Evolutionary conservation across 2,329 filamentous ascomycete genomes (phyloP), one percentile per base, ranked within the genome.

Genomic region (Fusarium zealandicum): DNA sequence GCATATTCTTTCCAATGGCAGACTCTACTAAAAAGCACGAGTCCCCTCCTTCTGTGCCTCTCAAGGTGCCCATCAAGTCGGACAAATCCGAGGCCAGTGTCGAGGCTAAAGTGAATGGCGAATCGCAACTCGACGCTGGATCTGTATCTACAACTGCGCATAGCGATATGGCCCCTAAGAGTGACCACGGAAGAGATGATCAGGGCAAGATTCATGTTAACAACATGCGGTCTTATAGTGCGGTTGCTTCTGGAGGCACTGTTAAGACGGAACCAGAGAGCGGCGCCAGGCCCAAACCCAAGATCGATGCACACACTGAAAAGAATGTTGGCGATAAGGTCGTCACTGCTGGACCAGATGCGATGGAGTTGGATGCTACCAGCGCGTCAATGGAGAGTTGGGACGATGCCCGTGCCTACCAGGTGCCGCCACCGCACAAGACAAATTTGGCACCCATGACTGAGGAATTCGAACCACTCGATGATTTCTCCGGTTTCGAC

Each of bases 401-500:
- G 20, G 14, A 41, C 33, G 51, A 64, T 46, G 45, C 51, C 7
- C 44, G 52, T 35, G 31, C 52, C 25, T 50, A 49, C 38, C 63
- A 61, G 39, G 22, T 17, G n/a, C 35, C 42, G 14, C 40, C 52
- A 20, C 36, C 39, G 12, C 42, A 18, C 17, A 55, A 42, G 37
- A 14, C 43, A 6, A 40, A n/a, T 20, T 44, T 57, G 8, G 32
- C 46, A 14, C 41, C 57, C 20, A 63, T 52, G 11, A 20, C 42
- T 3, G 54, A 64, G 25, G 61, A 63, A 12, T 59, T 61, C 14
- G 54, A 61, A 33, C 46, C 60, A 16, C 44, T 56, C n/a, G 60
- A 65, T 18, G 58, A 57, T 20, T 35, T 61, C 13, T 41, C 44
- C 9, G 53, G 53, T 14, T 65, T 65, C 39, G 55, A 57, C 14